Evolutionary conservation across 2,329 filamentous ascomycete genomes (phyloP).

Genomic region (Hymenotorrendiella dingleyae): DNA sequence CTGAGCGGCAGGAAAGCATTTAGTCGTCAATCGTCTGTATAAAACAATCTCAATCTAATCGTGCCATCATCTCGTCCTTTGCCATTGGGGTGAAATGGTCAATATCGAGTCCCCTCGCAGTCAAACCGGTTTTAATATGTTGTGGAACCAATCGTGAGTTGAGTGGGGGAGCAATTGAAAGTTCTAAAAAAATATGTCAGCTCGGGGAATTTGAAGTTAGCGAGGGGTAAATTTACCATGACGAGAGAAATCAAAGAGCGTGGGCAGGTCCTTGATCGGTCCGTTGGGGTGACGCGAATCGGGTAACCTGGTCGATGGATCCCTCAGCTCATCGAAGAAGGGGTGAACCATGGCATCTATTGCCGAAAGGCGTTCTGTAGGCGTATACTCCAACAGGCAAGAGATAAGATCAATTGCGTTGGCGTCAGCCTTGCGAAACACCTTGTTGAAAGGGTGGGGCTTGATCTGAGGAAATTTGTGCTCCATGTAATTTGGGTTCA

Average conservation of each 20-base stretch:
- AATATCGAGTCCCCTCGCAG: slow-evolving; percentile 77
- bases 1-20: slow-evolving; percentile 31
- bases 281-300: slow-evolving; percentile 88
- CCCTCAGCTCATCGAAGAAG: slow-evolving; percentile 95
- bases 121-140: slow-evolving; percentile 71
- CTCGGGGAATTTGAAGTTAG: slow-evolving; percentile 1
- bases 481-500: slow-evolving; percentile 99
- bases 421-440: slow-evolving; percentile 91
- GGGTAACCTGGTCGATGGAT: slow-evolving; percentile 83
- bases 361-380: slow-evolving; percentile 86
- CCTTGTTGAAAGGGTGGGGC: slow-evolving; percentile 98
- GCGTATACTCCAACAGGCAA: slow-evolving; percentile 90
- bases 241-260: slow-evolving; percentile 85
- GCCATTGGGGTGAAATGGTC: slow-evolving; percentile 87
- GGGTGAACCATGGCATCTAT: slow-evolving; percentile 97
- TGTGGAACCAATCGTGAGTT: slow-evolving; percentile 83
- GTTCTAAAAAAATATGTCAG: slow-evolving; percentile 53
- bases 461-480: slow-evolving; percentile 99
- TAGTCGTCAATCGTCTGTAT: slow-evolving; percentile 29
- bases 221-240: slow-evolving; percentile 63
- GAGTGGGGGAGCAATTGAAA: slow-evolving; percentile 87
- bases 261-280: slow-evolving; percentile 73
- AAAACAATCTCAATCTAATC: slow-evolving; percentile 69
- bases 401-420: slow-evolving; percentile 95
- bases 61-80: slow-evolving; percentile 96